phyloP scores from a whole-genome alignment of 2,329 filamentous ascomycete genomes.

The Delphinella strobiligena region DNA sequence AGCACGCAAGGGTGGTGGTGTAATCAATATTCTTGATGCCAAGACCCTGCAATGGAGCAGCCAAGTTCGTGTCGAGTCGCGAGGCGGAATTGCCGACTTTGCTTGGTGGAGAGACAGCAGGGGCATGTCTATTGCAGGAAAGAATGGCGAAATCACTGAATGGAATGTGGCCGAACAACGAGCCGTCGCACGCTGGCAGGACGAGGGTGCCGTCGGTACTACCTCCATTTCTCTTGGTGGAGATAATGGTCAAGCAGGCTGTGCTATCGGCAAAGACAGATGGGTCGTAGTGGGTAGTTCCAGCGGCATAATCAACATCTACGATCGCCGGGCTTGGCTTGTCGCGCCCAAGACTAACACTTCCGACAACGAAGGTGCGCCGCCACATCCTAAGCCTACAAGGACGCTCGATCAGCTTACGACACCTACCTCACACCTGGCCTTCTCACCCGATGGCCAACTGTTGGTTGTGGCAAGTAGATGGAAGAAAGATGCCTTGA shows the following conservation, averaged over 20 bases:
- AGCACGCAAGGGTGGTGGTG: slow-evolving; percentile 71
- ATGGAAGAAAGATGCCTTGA: slow-evolving; percentile 78
- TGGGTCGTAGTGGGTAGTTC: slow-evolving; percentile 84
- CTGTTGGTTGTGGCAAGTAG: slow-evolving; percentile 74
- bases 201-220: slow-evolving; percentile 78
- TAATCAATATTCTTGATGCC: slow-evolving; percentile 74
- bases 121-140: slow-evolving; percentile 71
- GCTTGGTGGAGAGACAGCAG: slow-evolving; percentile 81
- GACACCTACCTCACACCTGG: slow-evolving; percentile 66
- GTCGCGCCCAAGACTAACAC: slow-evolving; percentile 8
- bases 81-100: slow-evolving; percentile 78
- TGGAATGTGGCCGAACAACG: slow-evolving; percentile 59
- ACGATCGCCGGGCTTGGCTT: slow-evolving; percentile 61
- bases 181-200: slow-evolving; percentile 73
- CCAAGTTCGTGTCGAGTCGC: slow-evolving; percentile 68
- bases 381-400: slow-evolving; percentile 57
- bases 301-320: slow-evolving; percentile 84
- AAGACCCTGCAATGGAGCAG: slow-evolving; percentile 77
- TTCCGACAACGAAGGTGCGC: slow-evolving; percentile 29
- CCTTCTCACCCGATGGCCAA: slow-evolving; percentile 82
- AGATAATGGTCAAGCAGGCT: slow-evolving; percentile 35
- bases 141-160: slow-evolving; percentile 81
- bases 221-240: slow-evolving; percentile 74
- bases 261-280: slow-evolving; percentile 59
- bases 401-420: slow-evolving; percentile 74